Percentiles rank a stretch among this genome's conserved stretches.
These are phyloP conservation scores for Fusarium coicis DNA, from an alignment of 2,329 filamentous ascomycete genomes.

Conservation along the genomic window DNA sequence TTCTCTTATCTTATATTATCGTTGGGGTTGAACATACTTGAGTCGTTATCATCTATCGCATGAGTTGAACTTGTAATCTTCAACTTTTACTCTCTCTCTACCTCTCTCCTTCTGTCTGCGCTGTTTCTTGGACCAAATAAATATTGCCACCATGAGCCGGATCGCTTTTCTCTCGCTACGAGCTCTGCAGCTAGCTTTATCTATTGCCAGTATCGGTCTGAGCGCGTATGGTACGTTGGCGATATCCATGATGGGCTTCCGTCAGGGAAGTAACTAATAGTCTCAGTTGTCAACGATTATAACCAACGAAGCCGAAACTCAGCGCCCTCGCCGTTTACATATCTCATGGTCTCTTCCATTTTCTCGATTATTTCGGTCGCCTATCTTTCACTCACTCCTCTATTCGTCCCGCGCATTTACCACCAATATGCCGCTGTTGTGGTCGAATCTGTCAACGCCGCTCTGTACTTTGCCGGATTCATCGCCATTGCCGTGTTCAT, in stretches of 20 bases:
- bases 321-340: constrained; percentile 67
- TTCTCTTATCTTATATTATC: constrained; percentile 9
- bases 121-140: background rate
- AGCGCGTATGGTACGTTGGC: constrained; percentile 38
- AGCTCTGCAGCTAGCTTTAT: constrained; percentile 39
- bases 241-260: background rate
- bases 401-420: constrained; percentile 56
- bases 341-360: constrained; percentile 65
- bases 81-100: background rate
- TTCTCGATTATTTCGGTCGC: constrained; percentile 65
- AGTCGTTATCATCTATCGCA: background rate
- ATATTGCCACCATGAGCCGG: constrained; percentile 32
- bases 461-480: constrained; percentile 70
- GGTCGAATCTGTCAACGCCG: constrained; percentile 62
- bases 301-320: constrained; percentile 60
- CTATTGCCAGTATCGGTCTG: constrained; percentile 39
- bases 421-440: constrained; percentile 61
- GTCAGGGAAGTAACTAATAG: constrained; percentile 5
- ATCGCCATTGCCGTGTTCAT: constrained; percentile 68
- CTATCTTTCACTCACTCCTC: constrained; percentile 63
- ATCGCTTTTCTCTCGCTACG: constrained; percentile 33
- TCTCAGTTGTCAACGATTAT: constrained; percentile 69
- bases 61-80: background rate
- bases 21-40: background rate
- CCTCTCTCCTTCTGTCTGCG: background rate